These are phyloP conservation scores for Umbilicus rupestris DNA, from an alignment of 164 flowering plant species.

Conservation along the genomic window DNA sequence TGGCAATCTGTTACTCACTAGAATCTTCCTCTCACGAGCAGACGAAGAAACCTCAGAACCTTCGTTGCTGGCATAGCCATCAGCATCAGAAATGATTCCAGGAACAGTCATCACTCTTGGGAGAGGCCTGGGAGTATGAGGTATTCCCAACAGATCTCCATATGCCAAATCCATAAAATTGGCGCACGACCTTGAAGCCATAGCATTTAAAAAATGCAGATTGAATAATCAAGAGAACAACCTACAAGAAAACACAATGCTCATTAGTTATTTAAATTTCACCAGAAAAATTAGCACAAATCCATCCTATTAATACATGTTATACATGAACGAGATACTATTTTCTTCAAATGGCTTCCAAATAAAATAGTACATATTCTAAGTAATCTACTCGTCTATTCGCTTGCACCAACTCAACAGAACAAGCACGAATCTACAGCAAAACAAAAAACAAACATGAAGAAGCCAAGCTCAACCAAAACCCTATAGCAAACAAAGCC, in stretches of 20 bases:
- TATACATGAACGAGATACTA: not conserved
- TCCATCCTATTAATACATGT: not conserved
- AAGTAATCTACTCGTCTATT: not conserved
- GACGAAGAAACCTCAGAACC: constrained; percentile 12
- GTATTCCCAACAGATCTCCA: constrained; percentile 9
- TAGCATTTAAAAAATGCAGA: not conserved
- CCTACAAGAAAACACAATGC: not conserved
- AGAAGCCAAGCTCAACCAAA: not conserved
- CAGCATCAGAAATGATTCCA: constrained; percentile 5
- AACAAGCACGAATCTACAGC: not conserved
- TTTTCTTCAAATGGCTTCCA: not conserved
- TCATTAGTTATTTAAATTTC: not conserved
- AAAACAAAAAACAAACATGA: not conserved
- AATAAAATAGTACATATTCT: not conserved
- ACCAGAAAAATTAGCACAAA: not conserved
- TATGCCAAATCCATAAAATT: constrained; percentile 12
- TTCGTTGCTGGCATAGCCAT: constrained; percentile 11
- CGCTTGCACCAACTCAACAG: not conserved
- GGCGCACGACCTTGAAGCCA: constrained; percentile 9
- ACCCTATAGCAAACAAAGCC: not conserved
- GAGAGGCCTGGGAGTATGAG: constrained; percentile 10
- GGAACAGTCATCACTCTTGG: constrained; percentile 14
- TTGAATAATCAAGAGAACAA: not conserved
- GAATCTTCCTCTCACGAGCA: constrained; percentile 14
- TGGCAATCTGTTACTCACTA: constrained; percentile 14